phyloP scores from a whole-genome alignment of 1,139 yeast genomes.

The Sugiyamaella novakii region DNA sequence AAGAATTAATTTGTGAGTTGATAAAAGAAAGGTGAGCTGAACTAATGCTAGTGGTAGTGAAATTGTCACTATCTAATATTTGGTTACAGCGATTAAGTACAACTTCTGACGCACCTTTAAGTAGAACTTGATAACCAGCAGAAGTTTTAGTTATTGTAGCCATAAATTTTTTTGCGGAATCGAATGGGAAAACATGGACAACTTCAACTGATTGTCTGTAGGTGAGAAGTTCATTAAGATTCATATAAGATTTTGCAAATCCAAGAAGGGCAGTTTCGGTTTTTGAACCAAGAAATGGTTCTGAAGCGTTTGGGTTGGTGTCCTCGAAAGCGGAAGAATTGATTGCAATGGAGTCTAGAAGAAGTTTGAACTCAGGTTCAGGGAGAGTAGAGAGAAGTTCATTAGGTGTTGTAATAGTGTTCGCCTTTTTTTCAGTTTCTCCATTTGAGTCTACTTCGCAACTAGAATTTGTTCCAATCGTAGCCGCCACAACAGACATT shows the following conservation, averaged over 20 bases:
- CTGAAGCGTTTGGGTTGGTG: conserved; percentile 33
- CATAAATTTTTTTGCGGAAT: conserved; percentile 91
- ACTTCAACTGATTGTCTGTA: conserved; percentile 49
- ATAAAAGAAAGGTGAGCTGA: conserved; percentile 41
- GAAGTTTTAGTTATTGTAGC: conserved; percentile 63
- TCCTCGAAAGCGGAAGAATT: conserved; percentile 93
- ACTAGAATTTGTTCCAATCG: conserved; percentile 48
- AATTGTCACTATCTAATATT: conserved; percentile 34
- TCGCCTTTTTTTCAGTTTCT: conserved; percentile 11
- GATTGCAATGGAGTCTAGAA: conserved; percentile 65
- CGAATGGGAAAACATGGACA: conserved; percentile 83
- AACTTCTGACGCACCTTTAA: conserved; percentile 96
- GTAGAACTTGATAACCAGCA: conserved; percentile 56
- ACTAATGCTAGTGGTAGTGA: conserved; percentile 41
- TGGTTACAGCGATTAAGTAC: conserved; percentile 60
- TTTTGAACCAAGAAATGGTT: conserved; percentile 81
- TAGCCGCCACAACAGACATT: conserved; percentile 85
- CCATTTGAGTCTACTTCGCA: conserved; percentile 41
- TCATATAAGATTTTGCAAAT: conserved; percentile 62
- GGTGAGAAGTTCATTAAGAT: conserved; percentile 46
- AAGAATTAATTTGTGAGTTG: conserved; percentile 55
- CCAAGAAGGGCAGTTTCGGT: conserved; percentile 88
- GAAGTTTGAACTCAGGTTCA: conserved; percentile 42
- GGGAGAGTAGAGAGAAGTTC: conserved; percentile 42
- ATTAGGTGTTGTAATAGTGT: conserved; percentile 28